These are phyloP conservation scores for Plantago rigida DNA, from an alignment of 305 asterid species.

Conservation along the genomic window DNA sequence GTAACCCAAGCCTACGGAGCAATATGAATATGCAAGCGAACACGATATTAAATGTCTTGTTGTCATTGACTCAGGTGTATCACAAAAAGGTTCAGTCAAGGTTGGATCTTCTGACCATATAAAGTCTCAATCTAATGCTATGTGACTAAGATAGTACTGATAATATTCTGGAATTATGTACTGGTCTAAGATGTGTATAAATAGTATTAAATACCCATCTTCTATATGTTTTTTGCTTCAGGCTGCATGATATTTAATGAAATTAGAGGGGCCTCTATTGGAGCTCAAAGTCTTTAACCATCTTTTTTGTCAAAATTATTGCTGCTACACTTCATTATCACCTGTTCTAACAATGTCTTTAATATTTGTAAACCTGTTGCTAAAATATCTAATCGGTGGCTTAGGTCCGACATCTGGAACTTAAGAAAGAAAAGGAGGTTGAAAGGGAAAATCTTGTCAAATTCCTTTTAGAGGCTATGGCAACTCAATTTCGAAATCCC, in stretches of 20 bases:
- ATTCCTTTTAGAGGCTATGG: slow-evolving; percentile 70
- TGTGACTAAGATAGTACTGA: not conserved
- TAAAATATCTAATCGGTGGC: slow-evolving; percentile 27
- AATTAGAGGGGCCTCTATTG: too few species aligned
- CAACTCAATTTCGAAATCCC: slow-evolving; percentile 80
- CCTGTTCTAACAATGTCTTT: not conserved
- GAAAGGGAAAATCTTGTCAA: slow-evolving; percentile 58
- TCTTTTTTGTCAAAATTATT: not conserved
- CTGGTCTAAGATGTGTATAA: too few species aligned
- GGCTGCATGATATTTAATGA: too few species aligned
- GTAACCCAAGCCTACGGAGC: slow-evolving; percentile 93
- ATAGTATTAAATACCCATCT: too few species aligned
- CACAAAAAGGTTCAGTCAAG: slow-evolving; percentile 74
- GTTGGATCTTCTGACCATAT: slow-evolving; percentile 34
- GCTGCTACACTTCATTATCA: not conserved
- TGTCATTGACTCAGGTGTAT: slow-evolving; percentile 70
- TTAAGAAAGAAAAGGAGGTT: slow-evolving; percentile 75
- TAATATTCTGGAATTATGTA: too few species aligned
- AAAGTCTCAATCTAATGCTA: slow-evolving; percentile 2
- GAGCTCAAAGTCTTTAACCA: not conserved
- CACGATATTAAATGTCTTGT: slow-evolving; percentile 88
- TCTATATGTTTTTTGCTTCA: too few species aligned
- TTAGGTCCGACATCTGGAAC: slow-evolving; percentile 90
- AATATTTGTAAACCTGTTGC: slow-evolving; percentile 2
- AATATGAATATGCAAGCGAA: slow-evolving; percentile 92